Evolutionary conservation across 1,139 yeast species (phyloP).

Genomic region (Groenewaldozyma auringiensis): DNA sequence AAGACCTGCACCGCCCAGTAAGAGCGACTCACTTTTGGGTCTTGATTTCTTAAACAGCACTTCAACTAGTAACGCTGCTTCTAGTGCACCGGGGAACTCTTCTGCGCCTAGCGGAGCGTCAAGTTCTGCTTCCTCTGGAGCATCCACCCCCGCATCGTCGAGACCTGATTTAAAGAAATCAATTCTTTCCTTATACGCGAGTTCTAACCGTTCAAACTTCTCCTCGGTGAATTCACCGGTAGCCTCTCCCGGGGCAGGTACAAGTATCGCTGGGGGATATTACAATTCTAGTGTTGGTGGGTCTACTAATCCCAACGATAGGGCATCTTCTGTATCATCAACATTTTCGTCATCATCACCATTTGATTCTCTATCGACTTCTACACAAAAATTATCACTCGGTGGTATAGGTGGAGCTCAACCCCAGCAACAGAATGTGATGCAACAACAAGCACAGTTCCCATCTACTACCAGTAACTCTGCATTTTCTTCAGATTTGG

Average conservation of each 20-base stretch:
- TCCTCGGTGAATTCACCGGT: conserved; percentile 7
- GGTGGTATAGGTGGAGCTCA: conserved; percentile 7
- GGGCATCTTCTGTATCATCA: not conserved
- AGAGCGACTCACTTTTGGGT: conserved; percentile 27
- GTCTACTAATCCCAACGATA: not conserved
- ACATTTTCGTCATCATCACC: conserved; percentile 1
- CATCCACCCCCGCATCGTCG: conserved; percentile 23
- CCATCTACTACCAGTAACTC: not conserved
- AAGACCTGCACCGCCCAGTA: conserved; percentile 10
- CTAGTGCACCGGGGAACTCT: conserved; percentile 11
- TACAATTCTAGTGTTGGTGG: not conserved
- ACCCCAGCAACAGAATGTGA: not conserved
- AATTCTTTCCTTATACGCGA: conserved; percentile 78
- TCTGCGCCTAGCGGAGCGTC: too few relatives aligned
- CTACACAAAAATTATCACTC: conserved; percentile 9
- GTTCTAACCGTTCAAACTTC: conserved; percentile 7
- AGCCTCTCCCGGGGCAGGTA: conserved; percentile 2
- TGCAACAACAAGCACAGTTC: not conserved
- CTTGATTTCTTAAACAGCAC: conserved; percentile 25
- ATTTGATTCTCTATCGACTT: conserved; percentile 11
- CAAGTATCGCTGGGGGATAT: conserved; percentile 1
- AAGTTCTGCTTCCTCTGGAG: conserved; percentile 17
- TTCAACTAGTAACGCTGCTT: conserved; percentile 17
- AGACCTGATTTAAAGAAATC: conserved; percentile 86
- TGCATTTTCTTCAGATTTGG: not conserved